These are phyloP conservation scores for Cytospora mali DNA, from an alignment of 2,329 filamentous ascomycete genomes.

Conservation along the genomic window DNA sequence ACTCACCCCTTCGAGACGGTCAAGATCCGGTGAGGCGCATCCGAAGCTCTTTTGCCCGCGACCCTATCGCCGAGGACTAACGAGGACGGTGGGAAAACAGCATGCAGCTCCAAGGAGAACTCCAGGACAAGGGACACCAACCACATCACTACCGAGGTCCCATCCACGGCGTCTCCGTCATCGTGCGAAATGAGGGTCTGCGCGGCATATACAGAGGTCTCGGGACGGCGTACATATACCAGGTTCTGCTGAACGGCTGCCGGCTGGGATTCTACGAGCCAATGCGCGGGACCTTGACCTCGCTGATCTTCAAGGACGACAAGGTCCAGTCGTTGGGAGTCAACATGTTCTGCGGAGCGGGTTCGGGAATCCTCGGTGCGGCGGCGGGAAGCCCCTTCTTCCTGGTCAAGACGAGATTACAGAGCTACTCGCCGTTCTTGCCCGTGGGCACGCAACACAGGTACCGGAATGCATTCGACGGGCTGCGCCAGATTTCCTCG, in stretches of 20 bases:
- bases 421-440: slow-evolving; percentile 89
- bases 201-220: slow-evolving; percentile 85
- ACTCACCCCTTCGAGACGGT: slow-evolving; percentile 98
- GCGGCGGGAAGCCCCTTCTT: slow-evolving; percentile 96
- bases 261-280: slow-evolving; percentile 98
- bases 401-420: slow-evolving; percentile 93
- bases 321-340: slow-evolving; percentile 82
- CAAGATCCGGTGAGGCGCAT: slow-evolving; percentile 78
- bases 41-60: slow-evolving; percentile 7
- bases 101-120: slow-evolving; percentile 94
- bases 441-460: slow-evolving; percentile 96
- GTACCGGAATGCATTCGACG: slow-evolving; percentile 85
- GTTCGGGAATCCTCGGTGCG: slow-evolving; percentile 87
- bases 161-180: slow-evolving; percentile 86
- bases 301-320: slow-evolving; percentile 69
- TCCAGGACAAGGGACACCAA: slow-evolving; percentile 83
- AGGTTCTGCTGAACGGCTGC: slow-evolving; percentile 94
- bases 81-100: slow-evolving; percentile 46
- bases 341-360: slow-evolving; percentile 91
- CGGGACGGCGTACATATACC: slow-evolving; percentile 92
- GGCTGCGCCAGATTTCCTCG: slow-evolving; percentile 76
- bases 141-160: slow-evolving; percentile 89
- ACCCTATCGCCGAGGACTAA: slow-evolving; percentile 6
- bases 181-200: slow-evolving; percentile 86
- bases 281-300: slow-evolving; percentile 72